Percentiles rank a stretch among this genome's conserved stretches.
Conservation (phyloP, 371 early-diverging fungal genomes). For the Syncephalastrum racemosum region DNA sequence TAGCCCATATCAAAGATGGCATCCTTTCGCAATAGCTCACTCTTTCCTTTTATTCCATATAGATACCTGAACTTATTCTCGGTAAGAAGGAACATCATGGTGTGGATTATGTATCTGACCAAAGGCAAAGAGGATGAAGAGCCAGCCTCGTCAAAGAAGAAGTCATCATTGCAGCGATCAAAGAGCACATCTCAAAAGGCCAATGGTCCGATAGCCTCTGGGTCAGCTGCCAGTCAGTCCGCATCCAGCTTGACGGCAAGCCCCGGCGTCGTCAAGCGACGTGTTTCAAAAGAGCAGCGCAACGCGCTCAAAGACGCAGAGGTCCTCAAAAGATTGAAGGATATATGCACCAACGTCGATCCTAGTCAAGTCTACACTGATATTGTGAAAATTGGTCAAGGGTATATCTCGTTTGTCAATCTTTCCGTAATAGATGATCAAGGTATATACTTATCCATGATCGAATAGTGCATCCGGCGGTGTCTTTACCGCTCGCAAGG, state of each 20-base stretch:
- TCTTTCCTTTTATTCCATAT: no score
- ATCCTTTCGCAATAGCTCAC: not conserved
- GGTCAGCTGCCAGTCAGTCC: slow-evolving; percentile 8
- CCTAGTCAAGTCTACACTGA: slow-evolving; percentile 75
- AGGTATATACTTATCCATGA: no score
- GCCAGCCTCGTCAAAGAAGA: no score
- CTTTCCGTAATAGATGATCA: not conserved
- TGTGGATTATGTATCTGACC: no score
- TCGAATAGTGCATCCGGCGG: slow-evolving; percentile 48
- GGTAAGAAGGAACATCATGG: not conserved
- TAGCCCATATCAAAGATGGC: not conserved
- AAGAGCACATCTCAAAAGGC: not conserved
- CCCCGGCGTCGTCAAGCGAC: slow-evolving; percentile 20
- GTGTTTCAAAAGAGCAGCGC: slow-evolving; percentile 33
- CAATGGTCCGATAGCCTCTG: not conserved
- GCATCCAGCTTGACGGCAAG: slow-evolving; percentile 11
- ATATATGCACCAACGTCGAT: slow-evolving; percentile 87
- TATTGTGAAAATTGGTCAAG: slow-evolving; percentile 94
- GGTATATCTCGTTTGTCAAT: slow-evolving; percentile 38
- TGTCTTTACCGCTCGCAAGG: slow-evolving; percentile 76
- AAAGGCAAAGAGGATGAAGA: no score
- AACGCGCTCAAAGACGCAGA: slow-evolving; percentile 57
- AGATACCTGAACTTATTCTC: not conserved
- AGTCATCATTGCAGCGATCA: not conserved
- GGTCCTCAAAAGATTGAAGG: slow-evolving; percentile 77